Evolutionary conservation across 495 filamentous ascomycete genomes (phyloP).

Genomic region (Poronia punctata): DNA sequence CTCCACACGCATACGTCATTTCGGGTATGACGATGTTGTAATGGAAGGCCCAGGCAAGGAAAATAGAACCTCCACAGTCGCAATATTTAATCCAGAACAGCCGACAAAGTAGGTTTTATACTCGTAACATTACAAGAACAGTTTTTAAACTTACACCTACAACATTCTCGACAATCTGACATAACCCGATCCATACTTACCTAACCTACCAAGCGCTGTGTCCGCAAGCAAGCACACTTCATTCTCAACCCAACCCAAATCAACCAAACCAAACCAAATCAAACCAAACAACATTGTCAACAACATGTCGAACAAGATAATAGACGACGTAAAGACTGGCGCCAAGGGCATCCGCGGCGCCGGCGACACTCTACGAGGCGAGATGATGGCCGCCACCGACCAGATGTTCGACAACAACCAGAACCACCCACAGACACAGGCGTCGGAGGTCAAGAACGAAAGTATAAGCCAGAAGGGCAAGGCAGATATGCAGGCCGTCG

Average conservation of each 20-base stretch:
- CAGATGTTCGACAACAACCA: slow-evolving; percentile 16
- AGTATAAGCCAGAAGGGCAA: slow-evolving; percentile 16
- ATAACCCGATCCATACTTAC: no score
- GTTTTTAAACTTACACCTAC: no score
- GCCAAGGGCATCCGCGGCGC: slow-evolving; percentile 22
- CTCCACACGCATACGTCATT: slow-evolving; percentile 9
- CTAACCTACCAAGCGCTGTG: no score
- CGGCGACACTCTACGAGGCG: slow-evolving; percentile 19
- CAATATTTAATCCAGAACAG: neutral
- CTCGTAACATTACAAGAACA: neutral
- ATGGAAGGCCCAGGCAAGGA: neutral
- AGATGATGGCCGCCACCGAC: slow-evolving; percentile 13
- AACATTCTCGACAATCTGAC: no score
- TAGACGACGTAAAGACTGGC: slow-evolving; percentile 22
- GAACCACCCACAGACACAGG: slow-evolving; percentile 16
- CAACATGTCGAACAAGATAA: slow-evolving; percentile 17
- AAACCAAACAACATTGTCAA: slow-evolving; percentile 11
- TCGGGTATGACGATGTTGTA: neutral
- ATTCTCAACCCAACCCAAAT: neutral
- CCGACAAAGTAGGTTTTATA: neutral
- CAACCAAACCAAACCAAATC: slow-evolving; percentile 4
- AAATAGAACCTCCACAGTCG: neutral
- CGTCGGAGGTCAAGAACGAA: slow-evolving; percentile 15
- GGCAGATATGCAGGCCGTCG: slow-evolving; percentile 12
- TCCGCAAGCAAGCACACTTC: neutral